A percentile compares a stretch with the other conserved stretches of the same genome.
phyloP scores from a whole-genome alignment of 148 eudicot genomes.

The Chenopodium quinoa region DNA sequence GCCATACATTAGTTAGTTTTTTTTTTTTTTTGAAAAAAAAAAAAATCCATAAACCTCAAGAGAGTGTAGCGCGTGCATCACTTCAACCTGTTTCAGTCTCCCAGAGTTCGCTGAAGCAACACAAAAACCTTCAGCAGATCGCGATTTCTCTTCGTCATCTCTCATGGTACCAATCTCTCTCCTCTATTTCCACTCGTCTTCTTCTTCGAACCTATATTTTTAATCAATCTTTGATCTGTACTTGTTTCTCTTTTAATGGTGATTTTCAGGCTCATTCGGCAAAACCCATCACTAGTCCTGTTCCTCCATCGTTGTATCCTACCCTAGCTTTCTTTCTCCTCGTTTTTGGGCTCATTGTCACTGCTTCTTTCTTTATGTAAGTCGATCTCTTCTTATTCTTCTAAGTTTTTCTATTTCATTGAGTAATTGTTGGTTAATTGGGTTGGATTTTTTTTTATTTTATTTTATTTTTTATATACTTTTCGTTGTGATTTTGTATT shows the following conservation, averaged over 20 bases:
- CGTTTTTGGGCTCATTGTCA: constrained; percentile 60
- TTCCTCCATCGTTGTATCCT: constrained; percentile 66
- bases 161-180: constrained; percentile 13
- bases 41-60: neutral
- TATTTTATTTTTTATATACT: too few relatives aligned
- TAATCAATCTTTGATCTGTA: constrained; percentile 6
- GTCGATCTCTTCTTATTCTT: constrained; percentile 22
- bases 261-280: constrained; percentile 48
- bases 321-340: constrained; percentile 76
- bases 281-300: constrained; percentile 77
- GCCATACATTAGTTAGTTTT: too few relatives aligned
- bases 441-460: neutral
- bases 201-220: neutral
- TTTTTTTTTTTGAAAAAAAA: too few relatives aligned
- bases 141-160: neutral
- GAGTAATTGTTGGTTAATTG: neutral
- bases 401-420: neutral
- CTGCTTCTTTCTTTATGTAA: constrained; percentile 92
- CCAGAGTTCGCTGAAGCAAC: neutral
- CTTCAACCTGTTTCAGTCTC: neutral
- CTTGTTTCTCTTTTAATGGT: neutral
- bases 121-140: neutral
- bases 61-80: neutral
- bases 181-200: neutral
- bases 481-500: neutral